Evolutionary conservation across 2,329 filamentous ascomycete genomes (phyloP).

Genomic region (Nemania diffusa): DNA sequence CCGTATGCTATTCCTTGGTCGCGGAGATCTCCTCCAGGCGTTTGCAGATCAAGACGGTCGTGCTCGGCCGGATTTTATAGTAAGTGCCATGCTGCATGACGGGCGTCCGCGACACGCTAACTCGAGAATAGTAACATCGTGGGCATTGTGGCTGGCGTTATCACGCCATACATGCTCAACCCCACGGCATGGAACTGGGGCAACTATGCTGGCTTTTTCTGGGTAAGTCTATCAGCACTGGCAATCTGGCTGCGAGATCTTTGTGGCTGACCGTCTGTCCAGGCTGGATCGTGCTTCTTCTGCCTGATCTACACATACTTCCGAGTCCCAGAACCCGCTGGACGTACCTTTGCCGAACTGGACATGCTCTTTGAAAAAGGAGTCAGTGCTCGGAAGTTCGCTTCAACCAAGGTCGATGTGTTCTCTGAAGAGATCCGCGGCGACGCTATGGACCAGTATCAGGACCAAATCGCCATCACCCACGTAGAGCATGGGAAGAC

Average conservation of each 20-base stretch:
- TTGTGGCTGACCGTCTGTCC: slow-evolving; percentile 7
- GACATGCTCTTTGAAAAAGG: slow-evolving; percentile 84
- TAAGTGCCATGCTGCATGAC: slow-evolving; percentile 48
- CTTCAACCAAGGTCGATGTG: slow-evolving; percentile 65
- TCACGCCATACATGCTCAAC: slow-evolving; percentile 95
- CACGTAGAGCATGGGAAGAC: slow-evolving; percentile 40
- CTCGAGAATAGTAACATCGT: slow-evolving; percentile 72
- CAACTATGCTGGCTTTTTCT: slow-evolving; percentile 89
- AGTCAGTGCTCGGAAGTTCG: slow-evolving; percentile 78
- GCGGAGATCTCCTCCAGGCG: slow-evolving; percentile 84
- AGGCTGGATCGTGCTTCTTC: slow-evolving; percentile 79
- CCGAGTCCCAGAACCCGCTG: slow-evolving; percentile 81
- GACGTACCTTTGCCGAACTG: slow-evolving; percentile 85
- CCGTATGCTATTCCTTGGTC: slow-evolving; percentile 89
- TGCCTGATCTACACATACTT: slow-evolving; percentile 87
- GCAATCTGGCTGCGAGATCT: slow-evolving; percentile 15
- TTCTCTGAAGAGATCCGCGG: slow-evolving; percentile 63
- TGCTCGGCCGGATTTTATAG: slow-evolving; percentile 82
- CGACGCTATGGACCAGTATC: slow-evolving; percentile 61
- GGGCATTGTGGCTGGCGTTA: slow-evolving; percentile 80
- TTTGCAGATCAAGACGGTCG: slow-evolving; percentile 91
- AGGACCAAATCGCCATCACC: slow-evolving; percentile 52
- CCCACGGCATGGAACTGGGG: slow-evolving; percentile 87
- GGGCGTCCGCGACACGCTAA: slow-evolving; percentile 17
- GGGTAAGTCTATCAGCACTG: slow-evolving; percentile 58